These are phyloP conservation scores for Rhytidiadelphus loreus DNA, from an alignment of 225 moss, liverwort and hornwort species.

Conservation along the genomic window DNA sequence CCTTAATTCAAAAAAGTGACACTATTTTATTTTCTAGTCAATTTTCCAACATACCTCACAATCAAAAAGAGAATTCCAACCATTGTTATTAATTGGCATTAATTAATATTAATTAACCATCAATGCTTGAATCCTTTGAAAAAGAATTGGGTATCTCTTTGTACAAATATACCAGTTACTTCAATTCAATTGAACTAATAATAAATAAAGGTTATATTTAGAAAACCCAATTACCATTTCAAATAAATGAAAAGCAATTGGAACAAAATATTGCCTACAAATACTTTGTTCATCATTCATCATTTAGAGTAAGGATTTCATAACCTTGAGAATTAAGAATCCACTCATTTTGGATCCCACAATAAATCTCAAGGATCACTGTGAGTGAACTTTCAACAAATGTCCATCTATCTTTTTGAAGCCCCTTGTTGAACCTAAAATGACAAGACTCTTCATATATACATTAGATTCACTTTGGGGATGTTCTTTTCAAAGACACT, in stretches of 20 bases:
- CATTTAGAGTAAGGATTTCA: no score
- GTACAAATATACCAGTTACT: not conserved
- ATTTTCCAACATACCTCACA: not conserved
- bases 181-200: not conserved
- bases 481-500: no score
- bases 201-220: not conserved
- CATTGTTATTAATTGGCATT: not conserved
- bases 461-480: no score
- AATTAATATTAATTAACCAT: fast-evolving
- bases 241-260: not conserved
- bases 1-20: fast-evolving
- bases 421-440: no score
- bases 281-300: not conserved
- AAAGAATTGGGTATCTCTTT: not conserved
- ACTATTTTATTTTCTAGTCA: not conserved
- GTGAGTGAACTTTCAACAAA: no score
- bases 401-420: not conserved
- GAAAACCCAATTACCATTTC: not conserved
- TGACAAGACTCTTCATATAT: no score
- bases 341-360: no score
- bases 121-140: not conserved
- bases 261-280: no score
- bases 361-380: no score
- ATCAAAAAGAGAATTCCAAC: fast-evolving
- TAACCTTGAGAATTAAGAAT: no score